Conservation (phyloP, 331 rosid species). For the Pyracantha coccinea region DNA sequence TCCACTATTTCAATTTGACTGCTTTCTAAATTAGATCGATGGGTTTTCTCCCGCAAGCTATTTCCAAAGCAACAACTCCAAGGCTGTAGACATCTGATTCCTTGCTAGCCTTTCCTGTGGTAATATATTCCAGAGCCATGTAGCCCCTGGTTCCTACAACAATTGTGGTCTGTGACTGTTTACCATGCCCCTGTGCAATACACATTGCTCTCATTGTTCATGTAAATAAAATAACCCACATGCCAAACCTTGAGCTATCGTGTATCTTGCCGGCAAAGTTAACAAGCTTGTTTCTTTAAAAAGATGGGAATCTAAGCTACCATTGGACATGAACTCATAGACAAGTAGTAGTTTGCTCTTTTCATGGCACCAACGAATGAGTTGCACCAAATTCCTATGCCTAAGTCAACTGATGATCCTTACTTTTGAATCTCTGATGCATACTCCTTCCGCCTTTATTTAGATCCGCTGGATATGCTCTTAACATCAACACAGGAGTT, state of each 20-base stretch:
- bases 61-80: conserved; percentile 1
- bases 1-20: not conserved
- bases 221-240: not conserved
- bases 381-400: conserved; percentile 4
- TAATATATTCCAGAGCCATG: not conserved
- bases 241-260: conserved; percentile 3
- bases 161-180: not conserved
- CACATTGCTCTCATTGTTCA: conserved; percentile 7
- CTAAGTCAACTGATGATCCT: not conserved
- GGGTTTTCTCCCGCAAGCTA: not conserved
- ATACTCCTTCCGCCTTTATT: not conserved
- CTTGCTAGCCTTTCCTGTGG: not conserved
- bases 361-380: conserved; percentile 4
- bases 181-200: conserved; percentile 7
- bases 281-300: not conserved
- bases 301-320: not conserved
- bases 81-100: not conserved
- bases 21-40: not conserved
- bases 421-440: not conserved
- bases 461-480: not conserved
- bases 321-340: not conserved
- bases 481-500: not conserved
- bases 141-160: not conserved
- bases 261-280: not conserved
- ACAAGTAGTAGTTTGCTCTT: not conserved